Evolutionary conservation across 345 rosid species (phyloP).

Genomic region (Syzygium aqueum): DNA sequence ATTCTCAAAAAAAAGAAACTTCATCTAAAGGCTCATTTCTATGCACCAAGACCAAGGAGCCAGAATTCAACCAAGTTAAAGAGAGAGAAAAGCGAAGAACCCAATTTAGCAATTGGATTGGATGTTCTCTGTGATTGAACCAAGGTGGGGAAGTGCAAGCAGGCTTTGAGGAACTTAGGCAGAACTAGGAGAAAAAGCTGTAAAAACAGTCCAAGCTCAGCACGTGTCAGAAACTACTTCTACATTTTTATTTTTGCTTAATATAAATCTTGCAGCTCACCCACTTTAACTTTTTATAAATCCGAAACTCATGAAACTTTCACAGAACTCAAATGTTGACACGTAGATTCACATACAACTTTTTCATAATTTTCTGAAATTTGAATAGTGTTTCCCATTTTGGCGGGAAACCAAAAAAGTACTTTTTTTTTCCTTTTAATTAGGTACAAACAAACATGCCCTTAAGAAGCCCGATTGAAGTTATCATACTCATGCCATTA

Average conservation of each 20-base stretch:
- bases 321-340: background rate
- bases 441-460: background rate
- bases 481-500: background rate
- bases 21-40: background rate
- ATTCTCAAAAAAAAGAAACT: background rate
- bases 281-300: background rate
- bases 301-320: background rate
- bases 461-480: background rate
- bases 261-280: background rate
- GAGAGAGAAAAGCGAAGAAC: background rate
- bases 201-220: background rate
- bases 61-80: background rate
- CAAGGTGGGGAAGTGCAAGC: background rate
- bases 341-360: background rate
- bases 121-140: background rate
- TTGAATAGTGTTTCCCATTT: background rate
- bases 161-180: background rate
- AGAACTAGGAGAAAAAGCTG: background rate
- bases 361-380: background rate
- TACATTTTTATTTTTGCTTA: background rate
- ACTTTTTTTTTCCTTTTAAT: background rate
- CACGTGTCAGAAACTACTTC: background rate
- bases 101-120: background rate
- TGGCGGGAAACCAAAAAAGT: background rate
- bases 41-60: background rate